Percentiles rank a stretch among this genome's conserved stretches.
Evolutionary conservation across 2,329 filamentous ascomycete genomes (phyloP).

Genomic region (Aspergillus aculeatinus): DNA sequence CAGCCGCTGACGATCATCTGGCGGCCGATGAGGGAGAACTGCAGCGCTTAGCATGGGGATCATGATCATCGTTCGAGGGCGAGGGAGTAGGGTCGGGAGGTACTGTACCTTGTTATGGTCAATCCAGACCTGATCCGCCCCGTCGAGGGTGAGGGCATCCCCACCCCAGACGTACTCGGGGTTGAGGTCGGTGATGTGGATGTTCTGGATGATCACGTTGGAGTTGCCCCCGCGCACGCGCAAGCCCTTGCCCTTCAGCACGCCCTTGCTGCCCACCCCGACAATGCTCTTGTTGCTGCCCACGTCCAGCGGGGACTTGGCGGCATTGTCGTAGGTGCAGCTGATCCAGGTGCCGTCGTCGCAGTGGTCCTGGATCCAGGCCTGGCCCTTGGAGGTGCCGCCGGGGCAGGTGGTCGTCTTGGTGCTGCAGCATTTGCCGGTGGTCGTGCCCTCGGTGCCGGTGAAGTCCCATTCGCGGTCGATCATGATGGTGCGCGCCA

Average conservation of each 20-base stretch:
- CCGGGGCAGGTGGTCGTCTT: slow-evolving; percentile 32
- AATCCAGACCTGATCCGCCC: slow-evolving; percentile 46
- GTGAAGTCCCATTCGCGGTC: slow-evolving; percentile 46
- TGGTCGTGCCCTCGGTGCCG: slow-evolving; percentile 19
- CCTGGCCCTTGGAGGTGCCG: slow-evolving; percentile 50
- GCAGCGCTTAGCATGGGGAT: not conserved
- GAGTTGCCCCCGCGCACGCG: slow-evolving; percentile 44
- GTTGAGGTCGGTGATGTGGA: slow-evolving; percentile 54
- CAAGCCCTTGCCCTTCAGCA: slow-evolving; percentile 58
- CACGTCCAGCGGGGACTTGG: slow-evolving; percentile 50
- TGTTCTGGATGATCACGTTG: slow-evolving; percentile 62
- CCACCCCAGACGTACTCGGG: slow-evolving; percentile 59
- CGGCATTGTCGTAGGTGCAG: slow-evolving; percentile 51
- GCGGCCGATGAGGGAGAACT: slow-evolving; percentile 31
- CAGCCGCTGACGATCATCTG: slow-evolving; percentile 29
- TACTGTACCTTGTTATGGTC: slow-evolving; percentile 47
- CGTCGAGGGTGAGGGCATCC: slow-evolving; percentile 55
- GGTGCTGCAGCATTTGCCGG: slow-evolving; percentile 32
- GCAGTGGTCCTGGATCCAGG: slow-evolving; percentile 55
- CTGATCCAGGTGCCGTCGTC: slow-evolving; percentile 52
- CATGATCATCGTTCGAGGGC: too few relatives aligned
- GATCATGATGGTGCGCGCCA: slow-evolving; percentile 60
- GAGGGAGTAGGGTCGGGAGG: not conserved
- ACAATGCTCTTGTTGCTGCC: slow-evolving; percentile 58
- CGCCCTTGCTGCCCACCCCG: slow-evolving; percentile 52